Conservation (phyloP, 176 grass and related monocot species). For the Zea luxurians region DNA sequence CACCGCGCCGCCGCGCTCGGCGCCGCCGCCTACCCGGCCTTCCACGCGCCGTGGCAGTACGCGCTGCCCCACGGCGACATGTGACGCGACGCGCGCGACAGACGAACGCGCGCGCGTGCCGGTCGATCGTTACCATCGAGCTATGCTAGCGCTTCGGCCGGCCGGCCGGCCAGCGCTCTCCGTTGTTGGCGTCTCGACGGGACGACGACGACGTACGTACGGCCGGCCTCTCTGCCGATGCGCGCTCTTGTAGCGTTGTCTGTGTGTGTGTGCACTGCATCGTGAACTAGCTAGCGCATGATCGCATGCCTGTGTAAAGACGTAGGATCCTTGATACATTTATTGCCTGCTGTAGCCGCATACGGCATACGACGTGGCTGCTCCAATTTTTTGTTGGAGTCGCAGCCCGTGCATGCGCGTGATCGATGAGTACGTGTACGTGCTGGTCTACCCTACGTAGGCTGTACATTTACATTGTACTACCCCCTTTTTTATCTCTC, state of each 20-base stretch:
- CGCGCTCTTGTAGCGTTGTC: too few species aligned
- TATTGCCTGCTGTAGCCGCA: constrained; percentile 37
- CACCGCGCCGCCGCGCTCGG: constrained; percentile 32
- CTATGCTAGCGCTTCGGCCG: background rate
- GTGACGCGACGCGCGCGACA: background rate
- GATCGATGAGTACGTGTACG: background rate
- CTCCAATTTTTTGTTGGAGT: constrained; percentile 58
- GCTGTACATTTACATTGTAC: constrained; percentile 25
- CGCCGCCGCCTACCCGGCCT: constrained; percentile 22
- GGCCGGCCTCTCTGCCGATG: background rate
- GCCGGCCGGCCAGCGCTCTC: too few species aligned
- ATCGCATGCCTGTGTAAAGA: constrained; percentile 43
- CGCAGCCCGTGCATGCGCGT: constrained; percentile 41
- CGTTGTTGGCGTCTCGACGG: constrained; percentile 6
- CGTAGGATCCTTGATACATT: constrained; percentile 35
- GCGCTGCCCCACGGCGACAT: constrained; percentile 19
- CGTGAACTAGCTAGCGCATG: constrained; percentile 12
- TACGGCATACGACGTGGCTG: constrained; percentile 40
- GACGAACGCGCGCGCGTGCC: background rate
- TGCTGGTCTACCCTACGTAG: background rate
- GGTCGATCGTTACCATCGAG: background rate
- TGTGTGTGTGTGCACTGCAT: background rate
- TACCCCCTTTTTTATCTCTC: background rate
- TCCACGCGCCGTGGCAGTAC: constrained; percentile 35
- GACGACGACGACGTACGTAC: constrained; percentile 5